Evolutionary conservation across 148 eudicot genomes (phyloP).

Genomic region (Fallopia convolvulus): DNA sequence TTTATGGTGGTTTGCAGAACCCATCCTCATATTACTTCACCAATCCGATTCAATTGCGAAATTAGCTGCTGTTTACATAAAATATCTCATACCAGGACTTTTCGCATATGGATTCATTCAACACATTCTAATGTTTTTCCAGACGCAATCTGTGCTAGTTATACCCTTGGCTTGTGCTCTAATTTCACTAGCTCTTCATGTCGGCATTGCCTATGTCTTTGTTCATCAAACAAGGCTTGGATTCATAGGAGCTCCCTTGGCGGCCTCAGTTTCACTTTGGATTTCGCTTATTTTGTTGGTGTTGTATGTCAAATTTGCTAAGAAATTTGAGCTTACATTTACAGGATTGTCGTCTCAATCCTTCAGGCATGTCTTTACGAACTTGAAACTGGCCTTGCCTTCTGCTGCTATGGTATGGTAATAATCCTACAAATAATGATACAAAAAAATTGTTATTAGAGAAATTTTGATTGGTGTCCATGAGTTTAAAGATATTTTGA

Average conservation of each 20-base stretch:
- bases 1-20: slow-evolving; percentile 64
- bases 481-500: no score
- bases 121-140: slow-evolving; percentile 68
- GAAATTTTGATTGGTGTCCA: no score
- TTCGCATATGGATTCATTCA: slow-evolving; percentile 56
- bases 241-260: slow-evolving; percentile 61
- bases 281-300: slow-evolving; percentile 36
- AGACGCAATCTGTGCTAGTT: slow-evolving; percentile 52
- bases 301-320: slow-evolving; percentile 28
- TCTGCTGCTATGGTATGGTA: slow-evolving; percentile 89
- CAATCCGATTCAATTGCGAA: slow-evolving; percentile 52
- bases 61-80: slow-evolving; percentile 51
- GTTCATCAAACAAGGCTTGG: slow-evolving; percentile 40
- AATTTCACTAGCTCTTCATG: slow-evolving; percentile 34
- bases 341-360: slow-evolving; percentile 47
- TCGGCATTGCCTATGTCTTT: slow-evolving; percentile 33
- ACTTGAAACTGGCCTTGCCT: slow-evolving; percentile 61
- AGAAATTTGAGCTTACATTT: slow-evolving; percentile 49
- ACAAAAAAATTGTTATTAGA: no score
- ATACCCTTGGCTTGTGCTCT: slow-evolving; percentile 45
- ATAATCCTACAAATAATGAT: background rate
- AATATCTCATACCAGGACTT: slow-evolving; percentile 57
- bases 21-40: slow-evolving; percentile 41
- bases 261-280: slow-evolving; percentile 61
- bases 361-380: slow-evolving; percentile 24